These are phyloP conservation scores for Boechera retrofracta DNA, from an alignment of 345 rosid species.

Conservation along the genomic window DNA sequence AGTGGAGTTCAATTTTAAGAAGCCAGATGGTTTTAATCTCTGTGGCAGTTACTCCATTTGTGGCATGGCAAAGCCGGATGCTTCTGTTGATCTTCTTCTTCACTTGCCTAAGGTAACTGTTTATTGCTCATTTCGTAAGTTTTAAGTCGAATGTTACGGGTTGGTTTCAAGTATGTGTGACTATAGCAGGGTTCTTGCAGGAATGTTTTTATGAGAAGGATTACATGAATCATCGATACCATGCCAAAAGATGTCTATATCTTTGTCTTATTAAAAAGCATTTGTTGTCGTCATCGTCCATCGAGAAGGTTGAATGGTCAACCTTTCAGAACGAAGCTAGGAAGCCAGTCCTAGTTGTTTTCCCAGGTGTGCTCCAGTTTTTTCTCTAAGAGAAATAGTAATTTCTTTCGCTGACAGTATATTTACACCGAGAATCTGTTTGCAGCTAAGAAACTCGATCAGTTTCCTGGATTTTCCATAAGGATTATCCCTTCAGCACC, in stretches of 20 bases:
- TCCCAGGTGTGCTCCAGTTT: constrained; percentile 63
- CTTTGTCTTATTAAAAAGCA: constrained; percentile 75
- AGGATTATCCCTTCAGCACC: constrained; percentile 81
- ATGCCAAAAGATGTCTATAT: constrained; percentile 85
- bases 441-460: constrained; percentile 59
- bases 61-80: constrained; percentile 67
- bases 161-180: constrained; percentile 4
- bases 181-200: constrained; percentile 47
- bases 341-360: constrained; percentile 75
- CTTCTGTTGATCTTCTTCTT: constrained; percentile 70
- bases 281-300: constrained; percentile 52
- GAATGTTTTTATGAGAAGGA: constrained; percentile 91
- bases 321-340: constrained; percentile 82
- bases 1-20: constrained; percentile 76
- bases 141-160: neutral
- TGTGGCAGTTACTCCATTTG: constrained; percentile 78
- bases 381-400: neutral
- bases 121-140: constrained; percentile 11
- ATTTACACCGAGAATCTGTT: constrained; percentile 24
- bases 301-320: constrained; percentile 83
- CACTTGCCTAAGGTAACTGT: constrained; percentile 75
- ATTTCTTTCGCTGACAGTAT: neutral
- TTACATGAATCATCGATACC: constrained; percentile 84
- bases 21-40: constrained; percentile 62
- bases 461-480: constrained; percentile 61